Evolutionary conservation across 805 yeast genomes (phyloP), one percentile per base, ranked within the genome.

Genomic region (Maudiozyma bulderi): DNA sequence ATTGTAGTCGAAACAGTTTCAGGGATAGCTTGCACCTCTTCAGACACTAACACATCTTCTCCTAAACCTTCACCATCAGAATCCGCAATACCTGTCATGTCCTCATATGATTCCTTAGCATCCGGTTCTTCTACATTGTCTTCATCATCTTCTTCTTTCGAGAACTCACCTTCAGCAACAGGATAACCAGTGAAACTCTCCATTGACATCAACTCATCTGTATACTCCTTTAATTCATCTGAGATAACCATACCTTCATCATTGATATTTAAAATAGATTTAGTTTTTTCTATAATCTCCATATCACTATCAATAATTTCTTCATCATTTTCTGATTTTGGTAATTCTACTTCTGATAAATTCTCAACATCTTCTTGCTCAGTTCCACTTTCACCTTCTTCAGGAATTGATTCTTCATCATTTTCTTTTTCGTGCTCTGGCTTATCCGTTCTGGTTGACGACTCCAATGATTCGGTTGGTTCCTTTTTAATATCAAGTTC

Each of bases 61-160:
- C 15, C 38, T 8, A 13, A 8, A 4, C 37, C 40, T 42, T 54
- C 60, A 20, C 58, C 38, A 38, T 57, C 63, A 14, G 50, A 57
- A 10, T 48, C 48, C 8, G 52, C 48, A 29, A 57, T 50, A 44
- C 58, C 63, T 15, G 54, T 55, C 13, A 59, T 37, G 4, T 55
- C 56, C 41, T 58, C 63, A 40, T 52, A 58, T 3, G 62, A 56
- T 39, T 59, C 47, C 14, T 26, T 42, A n/a, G n/a, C 29, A 6
- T 43, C 45, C 45, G 6, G 39, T 14, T 33, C 32, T 38, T 35
- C 15, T 38, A 6, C 43, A 5, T 37, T n/a, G 37, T 38, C 43
- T 9, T 32, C 29, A 6, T 13, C 35, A 41, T 41, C 26, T 1
- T n/a, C 14, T 14, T 8, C 44, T 7, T 7, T 5, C 6, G 20